Evolutionary conservation across 2,329 filamentous ascomycete species (phyloP).

Genomic region (Cadophora luteo-olivacea): DNA sequence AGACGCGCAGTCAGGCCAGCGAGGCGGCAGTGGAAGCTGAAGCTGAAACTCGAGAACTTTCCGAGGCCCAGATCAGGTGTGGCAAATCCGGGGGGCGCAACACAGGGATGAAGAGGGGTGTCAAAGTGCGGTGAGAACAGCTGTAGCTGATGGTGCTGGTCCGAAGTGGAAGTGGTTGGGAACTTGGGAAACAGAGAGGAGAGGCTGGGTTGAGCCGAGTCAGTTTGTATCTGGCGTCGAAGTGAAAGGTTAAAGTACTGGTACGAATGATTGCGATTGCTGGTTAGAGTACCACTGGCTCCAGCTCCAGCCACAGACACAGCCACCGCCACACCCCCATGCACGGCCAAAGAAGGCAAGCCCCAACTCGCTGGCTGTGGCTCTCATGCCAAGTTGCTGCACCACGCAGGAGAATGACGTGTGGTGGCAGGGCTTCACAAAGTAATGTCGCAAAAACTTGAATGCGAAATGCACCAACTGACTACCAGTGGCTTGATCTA

Average conservation of each 20-base stretch:
- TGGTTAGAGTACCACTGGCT: too few relatives aligned
- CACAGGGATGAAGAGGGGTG: conserved; percentile 3
- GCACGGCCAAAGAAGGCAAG: neutral
- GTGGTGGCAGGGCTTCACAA: conserved; percentile 3
- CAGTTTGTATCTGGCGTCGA: conserved; percentile 1
- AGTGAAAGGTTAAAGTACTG: neutral
- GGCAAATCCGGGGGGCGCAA: conserved; percentile 14
- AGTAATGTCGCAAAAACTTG: conserved; percentile 10
- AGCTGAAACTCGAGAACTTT: conserved; percentile 26
- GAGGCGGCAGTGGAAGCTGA: conserved; percentile 8
- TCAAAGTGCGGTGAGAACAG: conserved; percentile 1
- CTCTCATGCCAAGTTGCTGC: conserved; percentile 11
- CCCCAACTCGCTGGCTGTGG: neutral
- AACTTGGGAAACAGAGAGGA: conserved; percentile 1
- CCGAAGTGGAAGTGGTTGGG: conserved; percentile 6
- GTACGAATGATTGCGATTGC: neutral
- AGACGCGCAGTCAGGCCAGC: conserved; percentile 30
- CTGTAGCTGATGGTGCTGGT: conserved; percentile 1
- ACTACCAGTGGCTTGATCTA: conserved; percentile 13
- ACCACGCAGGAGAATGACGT: conserved; percentile 4
- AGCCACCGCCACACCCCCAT: neutral
- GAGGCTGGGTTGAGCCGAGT: conserved; percentile 19
- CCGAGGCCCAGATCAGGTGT: conserved; percentile 10
- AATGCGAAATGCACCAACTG: conserved; percentile 11
- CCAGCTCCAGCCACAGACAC: neutral